These are phyloP conservation scores for Fusarium miscanthi DNA, from an alignment of 2,329 filamentous ascomycete species.

Conservation along the genomic window DNA sequence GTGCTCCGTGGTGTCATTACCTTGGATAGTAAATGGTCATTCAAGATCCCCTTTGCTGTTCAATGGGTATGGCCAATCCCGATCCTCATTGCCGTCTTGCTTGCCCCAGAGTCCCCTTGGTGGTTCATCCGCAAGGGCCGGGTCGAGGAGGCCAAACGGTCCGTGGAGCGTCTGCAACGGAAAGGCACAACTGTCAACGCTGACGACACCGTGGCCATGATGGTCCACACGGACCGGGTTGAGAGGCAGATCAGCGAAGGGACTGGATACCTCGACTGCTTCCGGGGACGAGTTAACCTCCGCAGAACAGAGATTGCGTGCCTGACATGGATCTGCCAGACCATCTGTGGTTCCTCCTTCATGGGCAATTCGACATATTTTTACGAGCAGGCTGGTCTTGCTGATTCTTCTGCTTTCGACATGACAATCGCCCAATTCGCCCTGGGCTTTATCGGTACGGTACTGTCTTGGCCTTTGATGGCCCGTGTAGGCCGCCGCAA, in stretches of 20 bases:
- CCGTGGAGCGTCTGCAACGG: neutral
- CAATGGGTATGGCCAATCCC: neutral
- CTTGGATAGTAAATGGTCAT: neutral
- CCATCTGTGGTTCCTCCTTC: neutral
- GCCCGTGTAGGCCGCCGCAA: neutral
- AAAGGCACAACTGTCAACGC: neutral
- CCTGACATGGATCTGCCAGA: neutral
- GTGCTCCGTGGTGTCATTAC: neutral
- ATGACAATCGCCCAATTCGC: neutral
- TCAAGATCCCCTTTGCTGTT: neutral
- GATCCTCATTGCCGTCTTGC: neutral
- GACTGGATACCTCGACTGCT: neutral
- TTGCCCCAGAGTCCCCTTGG: neutral
- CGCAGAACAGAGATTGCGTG: neutral
- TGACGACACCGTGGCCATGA: neutral
- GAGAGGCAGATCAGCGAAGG: neutral
- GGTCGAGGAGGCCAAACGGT: neutral
- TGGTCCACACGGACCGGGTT: neutral
- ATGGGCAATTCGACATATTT: neutral
- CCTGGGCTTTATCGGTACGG: neutral
- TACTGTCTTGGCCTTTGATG: neutral
- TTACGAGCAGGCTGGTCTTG: neutral
- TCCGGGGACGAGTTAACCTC: neutral
- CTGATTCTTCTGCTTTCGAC: neutral
- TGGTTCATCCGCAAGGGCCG: neutral